Base-by-base conservation (phyloP, 2,329 filamentous ascomycete genomes). In the Cladosporium velox region DNA sequence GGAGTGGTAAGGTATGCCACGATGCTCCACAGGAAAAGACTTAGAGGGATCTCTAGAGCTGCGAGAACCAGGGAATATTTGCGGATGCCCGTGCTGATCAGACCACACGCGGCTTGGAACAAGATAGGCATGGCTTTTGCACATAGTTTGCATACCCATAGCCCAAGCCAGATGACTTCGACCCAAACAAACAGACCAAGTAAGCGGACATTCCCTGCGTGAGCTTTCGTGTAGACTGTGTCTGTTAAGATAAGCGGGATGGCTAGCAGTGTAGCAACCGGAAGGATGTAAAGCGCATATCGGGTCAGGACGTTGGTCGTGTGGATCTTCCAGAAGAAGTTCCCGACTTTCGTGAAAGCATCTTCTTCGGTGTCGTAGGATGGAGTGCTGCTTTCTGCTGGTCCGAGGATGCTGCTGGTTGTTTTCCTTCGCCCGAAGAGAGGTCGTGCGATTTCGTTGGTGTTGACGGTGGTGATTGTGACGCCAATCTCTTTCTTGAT, bases 31-130 rank as follows among this genome's bases (percentile, higher is more conserved):
- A 90, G 86, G 75, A 91, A 88, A 54, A 91, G 81, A 2, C 87
- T 89, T 1, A 91, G 77, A 1, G 88, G 86, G 44, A 91, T 86
- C 72, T 89, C 87, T 38, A 91, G 80, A 66, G 87, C 86, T 65
- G 81, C 81, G 35, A 91, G 80, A 18, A 91, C 86, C 3, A 84
- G 84, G 58, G 88, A 88, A 72, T 91, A 91, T 76, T 91, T 91
- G 68, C 88, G 84, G 4, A 88, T 89, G 57, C 89, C 89, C 18
- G 86, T 85, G 75, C 87, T 90, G 74, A 91, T 85, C 35, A 91
- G 86, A 65, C 89, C 89, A 68, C 84, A 86, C 70, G 90, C 84
- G 72, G 90, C 89, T 83, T 90, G 88, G 77, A 91, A 91, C 61
- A 86, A 69, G 47, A 80, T 77, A 0, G 89, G 88, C 2, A 90